Evolutionary conservation across 805 yeast genomes (phyloP), one percentile per base, ranked within the genome.

Genomic region (Metschnikowia aberdeeniae): DNA sequence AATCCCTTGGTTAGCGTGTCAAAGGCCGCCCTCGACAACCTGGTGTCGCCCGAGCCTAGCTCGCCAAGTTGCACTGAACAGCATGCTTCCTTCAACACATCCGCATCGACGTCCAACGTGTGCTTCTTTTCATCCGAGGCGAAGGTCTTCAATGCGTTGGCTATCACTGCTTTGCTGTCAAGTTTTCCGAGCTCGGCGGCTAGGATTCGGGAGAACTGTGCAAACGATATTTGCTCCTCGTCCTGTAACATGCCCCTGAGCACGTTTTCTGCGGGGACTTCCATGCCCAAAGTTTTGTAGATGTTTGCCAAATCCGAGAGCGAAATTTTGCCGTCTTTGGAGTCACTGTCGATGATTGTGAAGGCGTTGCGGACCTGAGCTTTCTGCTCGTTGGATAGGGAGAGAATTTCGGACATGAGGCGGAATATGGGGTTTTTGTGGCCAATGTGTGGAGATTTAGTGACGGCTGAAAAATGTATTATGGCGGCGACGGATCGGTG

Each of bases 341-440:
- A 64, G 33, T 90, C 92, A 31, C 84, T 84, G 58, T 90, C 97
- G 6, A 90, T 78, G 54, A 87, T 62, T 26, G 86, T 80, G 62
- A 89, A 90, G 1, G 93, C 81, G 53, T 86, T 85, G 45, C 86
- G 75, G 45, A 86, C 70, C 51, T 77, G 83, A 12, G 78, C 69
- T 22, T 87, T 79, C 57, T 86, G 88, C 29, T 74, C 80, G 43
- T 78, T 75, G 5, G 82, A 73, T 14, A 88, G 74, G 5, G 67
- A 55, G 43, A 65, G 65, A n/a, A 69, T 55, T 1, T 66, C 59
- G n/a, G 51, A 39, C 42, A 39, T 39, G 29, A 29, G 31, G 6
- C 31, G 17, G 17, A 17, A 17, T n/a, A 11, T 5, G 31, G 31
- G 5, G 31, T 2, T 29, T 29, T 29, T 29, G 31, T 11, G 13